Evolutionary conservation across 2,329 filamentous ascomycete species (phyloP).

Genomic region (Calonectria multiphialidica): DNA sequence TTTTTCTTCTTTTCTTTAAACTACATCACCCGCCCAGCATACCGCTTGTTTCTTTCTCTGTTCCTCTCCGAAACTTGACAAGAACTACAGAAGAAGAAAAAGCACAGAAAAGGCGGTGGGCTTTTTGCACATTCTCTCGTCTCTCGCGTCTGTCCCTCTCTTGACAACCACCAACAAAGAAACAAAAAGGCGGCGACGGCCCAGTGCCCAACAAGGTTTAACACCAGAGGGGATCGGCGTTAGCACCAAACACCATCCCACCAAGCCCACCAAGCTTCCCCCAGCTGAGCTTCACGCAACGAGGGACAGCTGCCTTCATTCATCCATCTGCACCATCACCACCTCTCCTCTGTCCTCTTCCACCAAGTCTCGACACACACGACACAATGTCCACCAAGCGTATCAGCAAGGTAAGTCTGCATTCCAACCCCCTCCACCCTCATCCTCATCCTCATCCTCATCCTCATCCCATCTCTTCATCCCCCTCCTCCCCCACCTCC

Average conservation of each 20-base stretch:
- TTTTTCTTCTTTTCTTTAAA: neutral
- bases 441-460: neutral
- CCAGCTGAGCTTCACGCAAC: neutral
- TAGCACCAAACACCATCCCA: conserved; percentile 9
- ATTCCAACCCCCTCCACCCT: neutral
- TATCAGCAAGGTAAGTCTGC: conserved; percentile 54
- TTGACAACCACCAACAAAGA: neutral
- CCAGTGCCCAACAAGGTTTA: neutral
- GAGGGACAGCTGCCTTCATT: neutral
- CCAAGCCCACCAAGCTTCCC: neutral
- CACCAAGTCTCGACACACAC: too few species aligned
- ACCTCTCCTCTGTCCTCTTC: neutral
- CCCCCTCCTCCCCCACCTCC: neutral
- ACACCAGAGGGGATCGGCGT: neutral
- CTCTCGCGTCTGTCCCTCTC: too few species aligned
- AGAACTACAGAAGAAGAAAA: too few species aligned
- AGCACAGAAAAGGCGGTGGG: too few species aligned
- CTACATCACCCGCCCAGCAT: too few species aligned
- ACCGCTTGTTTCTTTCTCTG: too few species aligned
- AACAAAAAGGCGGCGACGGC: neutral
- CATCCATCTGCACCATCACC: neutral
- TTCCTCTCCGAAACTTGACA: too few species aligned
- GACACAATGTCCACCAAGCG: conserved; percentile 57
- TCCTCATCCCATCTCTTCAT: neutral
- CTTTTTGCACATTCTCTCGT: too few species aligned